Evolutionary conservation across 2,329 filamentous ascomycete species (phyloP), one percentile per base, ranked within the genome.

Genomic region (Macrophomina phaseolina): DNA sequence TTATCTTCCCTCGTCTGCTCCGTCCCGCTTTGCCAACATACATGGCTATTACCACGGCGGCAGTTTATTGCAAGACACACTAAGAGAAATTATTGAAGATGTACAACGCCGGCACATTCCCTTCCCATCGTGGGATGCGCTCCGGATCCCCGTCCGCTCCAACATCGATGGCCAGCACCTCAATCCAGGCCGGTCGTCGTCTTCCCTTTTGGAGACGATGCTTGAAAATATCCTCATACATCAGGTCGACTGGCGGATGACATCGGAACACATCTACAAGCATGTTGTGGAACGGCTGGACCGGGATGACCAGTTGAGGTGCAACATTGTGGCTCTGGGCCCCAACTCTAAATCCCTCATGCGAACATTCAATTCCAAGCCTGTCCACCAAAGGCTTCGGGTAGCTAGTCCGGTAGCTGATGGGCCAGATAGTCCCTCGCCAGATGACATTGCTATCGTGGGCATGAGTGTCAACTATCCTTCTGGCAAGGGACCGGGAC

Each of bases 21-120:
- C 42, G 5, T 23, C 56, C 16, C 40, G 42, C 11, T 48, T 48
- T 16, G 56, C 56, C 4, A 61, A 49, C n/a, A 23, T 61, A 30
- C 56, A 61, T 23, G 56, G 56, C 28, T 61, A 61, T 14, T 61
- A 61, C 30, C 56, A 61, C 8, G 56, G 56, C 2, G 56, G 56
- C 5, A 16, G 18, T 7, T 2, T 7, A 3, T 3, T 48, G 42
- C 30, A 36, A 12, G 42, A 36, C 9, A 61, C 42, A 1, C 30
- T 48, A 3, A 5, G 16, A 34, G 14, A 18, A 2, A 30, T 49
- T 16, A 18, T 48, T 8, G 16, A 18, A 23, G 56, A 61, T 18
- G 28, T 23, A 0, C 6, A 61, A 11, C 40, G 56, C 1, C 42
- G 30, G 14, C 14, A 5, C 8, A 61, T 61, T 8, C 6, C 2